Conservation (phyloP, 805 yeast species). For the Limtongia smithiae region DNA sequence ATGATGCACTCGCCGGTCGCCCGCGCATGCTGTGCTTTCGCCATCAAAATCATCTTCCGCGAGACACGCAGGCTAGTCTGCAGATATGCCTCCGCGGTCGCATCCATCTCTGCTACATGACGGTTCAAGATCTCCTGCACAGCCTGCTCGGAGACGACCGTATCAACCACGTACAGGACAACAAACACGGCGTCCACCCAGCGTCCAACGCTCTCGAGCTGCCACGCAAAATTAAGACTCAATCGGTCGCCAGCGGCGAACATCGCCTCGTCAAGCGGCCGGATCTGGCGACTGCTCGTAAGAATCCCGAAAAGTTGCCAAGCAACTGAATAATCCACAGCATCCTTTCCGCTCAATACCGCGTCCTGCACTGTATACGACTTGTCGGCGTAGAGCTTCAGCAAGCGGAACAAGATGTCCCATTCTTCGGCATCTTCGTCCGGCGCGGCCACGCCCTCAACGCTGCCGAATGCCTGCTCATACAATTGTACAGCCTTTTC, state of each 20-base stretch:
- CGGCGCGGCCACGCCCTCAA: slow-evolving; percentile 8
- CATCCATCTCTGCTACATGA: slow-evolving; percentile 31
- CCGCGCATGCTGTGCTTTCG: slow-evolving; percentile 47
- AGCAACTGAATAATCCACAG: slow-evolving; percentile 26
- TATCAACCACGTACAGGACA: slow-evolving; percentile 53
- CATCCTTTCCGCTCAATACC: neutral
- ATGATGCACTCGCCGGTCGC: slow-evolving; percentile 50
- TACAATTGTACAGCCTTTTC: slow-evolving; percentile 29
- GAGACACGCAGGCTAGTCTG: slow-evolving; percentile 15
- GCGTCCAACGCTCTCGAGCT: slow-evolving; percentile 47
- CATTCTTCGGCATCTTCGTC: neutral
- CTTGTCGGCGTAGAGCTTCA: slow-evolving; percentile 21
- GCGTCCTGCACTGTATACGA: slow-evolving; percentile 14
- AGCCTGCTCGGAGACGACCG: slow-evolving; percentile 42
- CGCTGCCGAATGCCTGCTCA: slow-evolving; percentile 23
- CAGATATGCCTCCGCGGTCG: slow-evolving; percentile 6
- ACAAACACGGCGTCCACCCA: slow-evolving; percentile 63
- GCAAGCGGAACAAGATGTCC: slow-evolving; percentile 21
- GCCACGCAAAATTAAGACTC: slow-evolving; percentile 48
- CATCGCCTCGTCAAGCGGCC: slow-evolving; percentile 17
- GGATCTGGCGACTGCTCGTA: slow-evolving; percentile 22
- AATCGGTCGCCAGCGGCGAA: slow-evolving; percentile 38
- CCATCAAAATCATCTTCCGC: slow-evolving; percentile 21
- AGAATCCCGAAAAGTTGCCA: slow-evolving; percentile 55
- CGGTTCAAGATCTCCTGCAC: slow-evolving; percentile 38